Conservation (phyloP, 192 early-diverging fungal genomes). For the Coemansia sp. region DNA sequence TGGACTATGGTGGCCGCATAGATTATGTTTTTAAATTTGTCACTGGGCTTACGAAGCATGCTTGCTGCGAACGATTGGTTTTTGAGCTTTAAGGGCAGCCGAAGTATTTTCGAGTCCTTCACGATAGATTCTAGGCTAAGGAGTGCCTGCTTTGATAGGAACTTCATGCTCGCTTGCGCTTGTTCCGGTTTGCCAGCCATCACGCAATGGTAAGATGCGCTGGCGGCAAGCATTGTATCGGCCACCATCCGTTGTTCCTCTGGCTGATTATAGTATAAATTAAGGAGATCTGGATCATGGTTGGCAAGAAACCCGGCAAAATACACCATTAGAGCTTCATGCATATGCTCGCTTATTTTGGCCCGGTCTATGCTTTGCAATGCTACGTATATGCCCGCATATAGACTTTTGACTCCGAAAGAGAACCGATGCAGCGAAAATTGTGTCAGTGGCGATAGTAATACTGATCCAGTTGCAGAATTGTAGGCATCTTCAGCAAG, state of each 20-base stretch:
- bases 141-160: not conserved
- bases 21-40: constrained; percentile 6
- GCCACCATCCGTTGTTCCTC: constrained; percentile 1
- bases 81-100: not conserved
- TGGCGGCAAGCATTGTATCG: constrained; percentile 10
- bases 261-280: constrained; percentile 8
- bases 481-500: too few relatives aligned
- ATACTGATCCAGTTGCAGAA: too few relatives aligned
- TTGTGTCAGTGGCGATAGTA: constrained; percentile 14
- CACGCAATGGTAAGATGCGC: constrained; percentile 8
- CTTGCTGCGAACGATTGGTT: constrained; percentile 12
- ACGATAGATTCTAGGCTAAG: not conserved
- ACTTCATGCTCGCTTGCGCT: not conserved
- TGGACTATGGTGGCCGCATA: constrained; percentile 1
- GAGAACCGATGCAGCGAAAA: constrained; percentile 16
- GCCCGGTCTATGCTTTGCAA: not conserved
- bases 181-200: constrained; percentile 1
- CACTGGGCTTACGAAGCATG: constrained; percentile 24
- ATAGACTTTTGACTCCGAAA: constrained; percentile 12
- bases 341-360: not conserved
- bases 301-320: constrained; percentile 25
- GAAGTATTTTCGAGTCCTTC: not conserved
- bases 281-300: constrained; percentile 6
- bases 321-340: not conserved
- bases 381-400: constrained; percentile 16